phyloP scores from a whole-genome alignment of 148 eudicot genomes.

The Oxyria digyna region DNA sequence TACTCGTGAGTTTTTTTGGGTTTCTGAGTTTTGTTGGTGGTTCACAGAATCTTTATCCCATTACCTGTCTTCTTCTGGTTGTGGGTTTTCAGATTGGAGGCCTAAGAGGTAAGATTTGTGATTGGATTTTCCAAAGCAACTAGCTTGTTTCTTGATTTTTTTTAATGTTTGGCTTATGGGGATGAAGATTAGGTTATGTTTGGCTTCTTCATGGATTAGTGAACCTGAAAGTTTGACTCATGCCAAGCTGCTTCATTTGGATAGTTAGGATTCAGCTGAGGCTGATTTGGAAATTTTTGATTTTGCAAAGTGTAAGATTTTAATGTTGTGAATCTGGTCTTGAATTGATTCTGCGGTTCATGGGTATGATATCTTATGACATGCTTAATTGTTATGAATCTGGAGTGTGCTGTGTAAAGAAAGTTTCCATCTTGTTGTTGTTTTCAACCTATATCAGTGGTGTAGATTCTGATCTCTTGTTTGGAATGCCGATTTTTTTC shows the following conservation, averaged over 20 bases:
- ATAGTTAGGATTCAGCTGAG: neutral
- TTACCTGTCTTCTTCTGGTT: neutral
- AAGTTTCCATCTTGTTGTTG: neutral
- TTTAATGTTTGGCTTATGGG: neutral
- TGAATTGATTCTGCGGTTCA: neutral
- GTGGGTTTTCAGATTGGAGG: neutral
- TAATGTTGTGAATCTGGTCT: neutral
- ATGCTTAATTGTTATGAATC: neutral
- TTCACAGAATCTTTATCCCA: neutral
- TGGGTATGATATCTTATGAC: neutral
- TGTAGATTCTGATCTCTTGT: neutral
- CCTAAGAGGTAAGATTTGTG: neutral
- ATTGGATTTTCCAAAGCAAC: neutral
- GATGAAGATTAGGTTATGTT: neutral
- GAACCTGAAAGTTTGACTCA: neutral
- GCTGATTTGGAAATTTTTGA: neutral
- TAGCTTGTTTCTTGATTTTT: neutral
- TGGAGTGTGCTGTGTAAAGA: neutral
- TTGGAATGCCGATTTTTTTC: neutral
- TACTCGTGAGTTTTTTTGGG: neutral
- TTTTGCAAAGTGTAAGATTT: neutral
- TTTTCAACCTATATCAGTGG: neutral
- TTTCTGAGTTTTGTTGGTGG: neutral
- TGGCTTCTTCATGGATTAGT: neutral
- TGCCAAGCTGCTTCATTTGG: neutral